Conservation (phyloP, 441 rosid genomes). For the Gossypium laxum region DNA sequence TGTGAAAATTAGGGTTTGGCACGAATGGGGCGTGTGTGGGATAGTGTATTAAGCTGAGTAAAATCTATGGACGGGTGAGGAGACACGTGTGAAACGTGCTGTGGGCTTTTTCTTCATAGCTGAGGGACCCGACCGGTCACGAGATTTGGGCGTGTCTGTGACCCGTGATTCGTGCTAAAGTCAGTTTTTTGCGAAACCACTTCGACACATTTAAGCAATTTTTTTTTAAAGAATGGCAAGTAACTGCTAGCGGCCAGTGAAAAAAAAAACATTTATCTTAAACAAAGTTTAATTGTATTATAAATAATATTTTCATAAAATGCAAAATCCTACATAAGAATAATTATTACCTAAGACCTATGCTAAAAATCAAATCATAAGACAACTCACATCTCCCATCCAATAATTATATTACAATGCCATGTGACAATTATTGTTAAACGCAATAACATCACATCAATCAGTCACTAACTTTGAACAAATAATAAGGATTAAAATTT, state of each 20-base stretch:
- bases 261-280: neutral
- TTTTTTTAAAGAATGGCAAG: neutral
- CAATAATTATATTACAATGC: neutral
- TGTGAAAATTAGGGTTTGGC: constrained; percentile 43
- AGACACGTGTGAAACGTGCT: constrained; percentile 42
- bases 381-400: neutral
- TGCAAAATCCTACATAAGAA: neutral
- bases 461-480: neutral
- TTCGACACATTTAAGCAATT: neutral
- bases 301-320: neutral
- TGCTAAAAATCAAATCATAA: neutral
- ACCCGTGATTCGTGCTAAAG: constrained; percentile 6
- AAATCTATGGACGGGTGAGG: constrained; percentile 23
- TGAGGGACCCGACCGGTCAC: constrained; percentile 21
- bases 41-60: constrained; percentile 19
- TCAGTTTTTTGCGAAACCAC: neutral
- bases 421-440: neutral
- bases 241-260: neutral
- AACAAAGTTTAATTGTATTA: neutral
- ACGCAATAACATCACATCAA: neutral
- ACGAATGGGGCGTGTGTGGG: constrained; percentile 62
- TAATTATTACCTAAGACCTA: neutral
- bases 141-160: constrained; percentile 17
- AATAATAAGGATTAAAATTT: neutral
- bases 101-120: neutral